Percentiles rank a stretch among this genome's conserved stretches.
phyloP scores from a whole-genome alignment of 2,329 filamentous ascomycete genomes.

The Orbilia oligospora region DNA sequence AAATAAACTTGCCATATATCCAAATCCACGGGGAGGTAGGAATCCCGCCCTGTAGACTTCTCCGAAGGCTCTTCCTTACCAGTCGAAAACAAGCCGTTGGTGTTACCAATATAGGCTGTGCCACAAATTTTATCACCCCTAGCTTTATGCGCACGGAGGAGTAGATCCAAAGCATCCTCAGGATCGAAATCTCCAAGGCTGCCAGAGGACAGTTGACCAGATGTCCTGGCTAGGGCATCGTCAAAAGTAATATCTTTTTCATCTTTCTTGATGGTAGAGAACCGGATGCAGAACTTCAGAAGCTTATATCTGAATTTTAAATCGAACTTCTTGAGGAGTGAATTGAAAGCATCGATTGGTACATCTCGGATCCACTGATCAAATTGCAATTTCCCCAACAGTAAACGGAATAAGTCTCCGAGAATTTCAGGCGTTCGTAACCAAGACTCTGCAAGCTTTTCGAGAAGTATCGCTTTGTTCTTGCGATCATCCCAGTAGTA shows the following conservation, averaged over 20 bases:
- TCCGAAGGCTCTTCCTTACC: background rate
- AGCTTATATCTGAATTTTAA: background rate
- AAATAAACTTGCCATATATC: conserved; percentile 30
- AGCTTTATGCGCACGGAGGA: conserved; percentile 1
- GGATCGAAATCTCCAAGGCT: background rate
- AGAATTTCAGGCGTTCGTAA: background rate
- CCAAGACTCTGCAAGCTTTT: background rate
- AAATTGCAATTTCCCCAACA: background rate
- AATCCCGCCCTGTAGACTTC: background rate
- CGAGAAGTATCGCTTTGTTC: background rate
- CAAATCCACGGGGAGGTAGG: background rate
- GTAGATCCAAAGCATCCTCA: conserved; percentile 18
- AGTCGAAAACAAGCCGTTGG: background rate
- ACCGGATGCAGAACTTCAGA: background rate
- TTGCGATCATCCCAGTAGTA: background rate
- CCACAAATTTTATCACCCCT: background rate
- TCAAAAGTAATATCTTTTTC: background rate
- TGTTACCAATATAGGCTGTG: background rate
- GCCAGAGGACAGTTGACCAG: background rate
- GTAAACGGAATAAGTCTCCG: background rate
- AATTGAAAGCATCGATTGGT: background rate
- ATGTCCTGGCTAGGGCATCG: background rate
- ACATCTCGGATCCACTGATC: background rate
- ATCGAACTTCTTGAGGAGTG: background rate
- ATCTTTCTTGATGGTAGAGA: background rate